Conservation (phyloP, 2,329 filamentous ascomycete genomes). For the Colletotrichum incanum region DNA sequence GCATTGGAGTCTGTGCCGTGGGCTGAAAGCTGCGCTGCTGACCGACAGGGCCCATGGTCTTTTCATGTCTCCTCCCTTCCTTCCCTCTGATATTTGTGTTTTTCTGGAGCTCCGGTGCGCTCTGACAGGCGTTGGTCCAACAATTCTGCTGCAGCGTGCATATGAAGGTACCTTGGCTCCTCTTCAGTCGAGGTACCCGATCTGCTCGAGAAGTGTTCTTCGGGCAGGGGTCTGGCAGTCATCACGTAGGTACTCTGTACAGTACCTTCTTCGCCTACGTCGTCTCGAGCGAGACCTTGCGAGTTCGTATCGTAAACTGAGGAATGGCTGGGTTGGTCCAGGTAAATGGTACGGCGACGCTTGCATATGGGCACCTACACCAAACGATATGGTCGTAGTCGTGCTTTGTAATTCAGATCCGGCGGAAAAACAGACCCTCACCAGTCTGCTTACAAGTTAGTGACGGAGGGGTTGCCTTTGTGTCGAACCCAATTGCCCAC, state of each 20-base stretch:
- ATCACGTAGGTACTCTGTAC: not conserved
- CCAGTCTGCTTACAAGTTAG: slow-evolving; percentile 20
- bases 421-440: not conserved
- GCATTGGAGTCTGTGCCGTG: slow-evolving; percentile 16
- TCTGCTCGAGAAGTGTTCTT: slow-evolving; percentile 22
- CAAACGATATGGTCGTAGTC: not conserved
- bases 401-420: slow-evolving; percentile 7
- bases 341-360: slow-evolving; percentile 21
- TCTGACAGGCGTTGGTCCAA: slow-evolving; percentile 33
- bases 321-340: not conserved
- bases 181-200: slow-evolving; percentile 33
- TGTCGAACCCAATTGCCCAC: slow-evolving; percentile 22
- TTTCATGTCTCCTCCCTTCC: not conserved
- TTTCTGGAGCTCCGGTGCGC: slow-evolving; percentile 37
- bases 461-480: slow-evolving; percentile 23
- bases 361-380: slow-evolving; percentile 19
- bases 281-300: not conserved
- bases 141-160: slow-evolving; percentile 34
- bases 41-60: slow-evolving; percentile 16
- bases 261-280: not conserved
- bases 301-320: not conserved
- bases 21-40: slow-evolving; percentile 14
- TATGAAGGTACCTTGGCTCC: slow-evolving; percentile 20
- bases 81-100: slow-evolving; percentile 23
- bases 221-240: slow-evolving; percentile 8